Percentiles rank a stretch among this genome's conserved stretches.
Conservation (phyloP, 2,329 filamentous ascomycete species). For the Falciphora oryzae region DNA sequence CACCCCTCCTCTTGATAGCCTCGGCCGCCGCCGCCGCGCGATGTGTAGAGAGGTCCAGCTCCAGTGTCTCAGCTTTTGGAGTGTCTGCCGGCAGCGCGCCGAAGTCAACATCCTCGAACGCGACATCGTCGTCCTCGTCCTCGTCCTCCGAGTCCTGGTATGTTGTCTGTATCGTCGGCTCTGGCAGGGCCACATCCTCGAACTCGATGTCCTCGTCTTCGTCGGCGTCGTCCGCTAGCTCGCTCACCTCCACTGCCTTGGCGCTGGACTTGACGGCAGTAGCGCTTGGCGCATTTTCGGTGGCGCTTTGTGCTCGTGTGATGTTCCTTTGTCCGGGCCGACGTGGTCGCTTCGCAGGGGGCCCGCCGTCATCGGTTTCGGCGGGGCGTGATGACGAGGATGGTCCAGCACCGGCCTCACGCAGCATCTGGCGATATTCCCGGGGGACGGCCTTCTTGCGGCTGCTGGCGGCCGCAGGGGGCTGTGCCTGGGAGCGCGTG, state of each 20-base stretch:
- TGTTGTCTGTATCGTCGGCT: slow-evolving; percentile 17
- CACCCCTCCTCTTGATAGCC: slow-evolving; percentile 20
- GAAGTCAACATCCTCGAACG: slow-evolving; percentile 13
- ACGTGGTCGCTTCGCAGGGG: slow-evolving; percentile 17
- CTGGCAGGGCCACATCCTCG: slow-evolving; percentile 18
- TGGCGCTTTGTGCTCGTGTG: neutral
- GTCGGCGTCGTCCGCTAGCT: slow-evolving; percentile 11
- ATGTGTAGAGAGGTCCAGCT: slow-evolving; percentile 48
- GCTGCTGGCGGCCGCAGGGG: neutral
- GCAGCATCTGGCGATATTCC: slow-evolving; percentile 17
- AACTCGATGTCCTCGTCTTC: slow-evolving; percentile 18
- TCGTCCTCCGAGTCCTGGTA: slow-evolving; percentile 16
- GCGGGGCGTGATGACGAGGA: neutral
- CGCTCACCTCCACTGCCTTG: slow-evolving; percentile 4
- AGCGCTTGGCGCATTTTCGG: neutral
- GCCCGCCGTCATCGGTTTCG: slow-evolving; percentile 5
- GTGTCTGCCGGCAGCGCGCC: neutral
- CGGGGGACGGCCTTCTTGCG: slow-evolving; percentile 8
- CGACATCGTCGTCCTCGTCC: slow-evolving; percentile 13
- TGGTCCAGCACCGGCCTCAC: slow-evolving; percentile 15
- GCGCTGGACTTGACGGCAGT: neutral
- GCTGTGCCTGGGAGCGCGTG: slow-evolving; percentile 8
- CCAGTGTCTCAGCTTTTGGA: slow-evolving; percentile 24
- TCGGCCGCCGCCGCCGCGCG: slow-evolving; percentile 22
- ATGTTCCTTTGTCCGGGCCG: slow-evolving; percentile 16